Base-by-base conservation (phyloP, 306 rosid genomes). In the Cucurbita pepo region DNA sequence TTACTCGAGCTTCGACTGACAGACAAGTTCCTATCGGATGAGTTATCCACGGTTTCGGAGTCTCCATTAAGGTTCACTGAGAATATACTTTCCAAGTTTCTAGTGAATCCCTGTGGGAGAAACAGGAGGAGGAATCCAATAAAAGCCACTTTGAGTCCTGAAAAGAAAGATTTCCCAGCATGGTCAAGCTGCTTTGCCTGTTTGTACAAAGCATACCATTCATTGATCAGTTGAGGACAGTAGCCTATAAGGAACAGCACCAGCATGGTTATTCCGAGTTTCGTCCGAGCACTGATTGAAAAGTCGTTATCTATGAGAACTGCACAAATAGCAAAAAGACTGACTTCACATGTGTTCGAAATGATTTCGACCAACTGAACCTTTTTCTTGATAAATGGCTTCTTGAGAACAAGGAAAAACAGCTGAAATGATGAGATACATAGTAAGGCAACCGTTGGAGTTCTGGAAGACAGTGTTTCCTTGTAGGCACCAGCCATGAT, bases 321-420 rank as follows among this genome's bases (percentile, higher is more conserved):
- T 1, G 80, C 70, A 70, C 67, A 83, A 21, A 83, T 76, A 10
- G 82, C 82, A 77, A 90, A 93, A 18, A 93, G 66, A 14, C 84
- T 69, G 48, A 86, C 84, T 84, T 93, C 89, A 63, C 86, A 76
- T 7, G 89, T 16, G 74, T 87, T 79, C 10, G 91, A 78, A 80
- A 93, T 76, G 18, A 93, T 90, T 85, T 93, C 94, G 58, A 83
- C 89, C 71, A 93, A 58, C 81, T 93, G 98, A 83, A 93, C 94
- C 58, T 76, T 90, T 79, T 93, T 93, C 90, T 87, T 88, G 57
- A 88, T 93, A 30, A 93, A 93, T 6, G 98, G 98, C 84, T 93
- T 93, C 87, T 93, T 87, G 34, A 93, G 96, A 76, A 93, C 77
- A 57, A 88, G 85, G 85, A 90, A 90, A 87, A 88, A 90, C 54